Evolutionary conservation across 1,139 yeast genomes (phyloP).

Genomic region (Chernovozyma aurita): DNA sequence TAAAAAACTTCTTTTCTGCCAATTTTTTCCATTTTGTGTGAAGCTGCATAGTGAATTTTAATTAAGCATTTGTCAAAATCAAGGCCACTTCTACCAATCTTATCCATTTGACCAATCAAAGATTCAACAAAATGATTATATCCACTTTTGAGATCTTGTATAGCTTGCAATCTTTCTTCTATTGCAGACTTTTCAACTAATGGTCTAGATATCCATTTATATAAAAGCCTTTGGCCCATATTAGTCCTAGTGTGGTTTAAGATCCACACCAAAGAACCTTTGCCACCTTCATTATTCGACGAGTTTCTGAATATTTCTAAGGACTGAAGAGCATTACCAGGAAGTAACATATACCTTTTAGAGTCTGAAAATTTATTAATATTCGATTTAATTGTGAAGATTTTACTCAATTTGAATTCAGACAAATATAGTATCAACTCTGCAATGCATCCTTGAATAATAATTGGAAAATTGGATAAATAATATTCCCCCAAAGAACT

Average conservation of each 20-base stretch:
- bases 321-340: constrained; percentile 62
- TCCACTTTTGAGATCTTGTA: constrained; percentile 48
- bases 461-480: constrained; percentile 16
- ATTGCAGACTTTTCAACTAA: constrained; percentile 50
- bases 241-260: constrained; percentile 75
- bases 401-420: constrained; percentile 57
- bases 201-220: constrained; percentile 75
- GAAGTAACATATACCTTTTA: constrained; percentile 56
- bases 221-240: constrained; percentile 66
- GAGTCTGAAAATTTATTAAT: constrained; percentile 49
- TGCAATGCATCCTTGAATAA: constrained; percentile 40
- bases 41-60: constrained; percentile 57
- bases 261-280: constrained; percentile 75
- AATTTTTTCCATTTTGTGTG: constrained; percentile 37
- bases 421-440: constrained; percentile 50
- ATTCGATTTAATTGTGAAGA: constrained; percentile 48
- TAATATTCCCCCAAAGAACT: constrained; percentile 22
- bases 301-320: constrained; percentile 70
- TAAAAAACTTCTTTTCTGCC: constrained; percentile 63
- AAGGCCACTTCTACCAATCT: constrained; percentile 21
- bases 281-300: constrained; percentile 41
- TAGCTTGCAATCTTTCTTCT: constrained; percentile 57
- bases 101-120: constrained; percentile 38
- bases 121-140: constrained; percentile 50
- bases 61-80: constrained; percentile 70